Percentiles rank a stretch among this genome's conserved stretches.
Conservation (phyloP, 139 green algal species). For the Chlamydomonas sp. region DNA sequence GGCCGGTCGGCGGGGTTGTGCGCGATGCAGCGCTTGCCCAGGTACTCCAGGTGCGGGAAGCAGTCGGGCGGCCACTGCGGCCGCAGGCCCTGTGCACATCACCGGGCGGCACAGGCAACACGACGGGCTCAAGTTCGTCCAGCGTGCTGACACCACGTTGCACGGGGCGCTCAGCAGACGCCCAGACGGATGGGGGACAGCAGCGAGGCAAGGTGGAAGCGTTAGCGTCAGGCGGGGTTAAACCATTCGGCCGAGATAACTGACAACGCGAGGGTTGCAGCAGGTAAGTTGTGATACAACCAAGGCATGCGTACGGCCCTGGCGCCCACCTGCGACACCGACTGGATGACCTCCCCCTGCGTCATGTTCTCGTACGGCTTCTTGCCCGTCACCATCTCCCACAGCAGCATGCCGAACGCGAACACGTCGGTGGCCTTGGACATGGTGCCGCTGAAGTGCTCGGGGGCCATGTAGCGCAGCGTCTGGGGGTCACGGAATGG, state of each 20-base stretch:
- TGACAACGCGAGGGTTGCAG: too few species aligned
- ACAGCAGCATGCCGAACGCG: slow-evolving; percentile 75
- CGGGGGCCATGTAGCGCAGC: slow-evolving; percentile 95
- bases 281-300: neutral
- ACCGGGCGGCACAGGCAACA: too few species aligned
- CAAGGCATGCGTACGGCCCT: neutral
- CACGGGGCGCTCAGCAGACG: too few species aligned
- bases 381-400: slow-evolving; percentile 76
- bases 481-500: slow-evolving; percentile 48
- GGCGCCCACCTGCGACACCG: slow-evolving; percentile 14
- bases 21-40: slow-evolving; percentile 41
- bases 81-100: slow-evolving; percentile 19
- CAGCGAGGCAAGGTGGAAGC: too few species aligned
- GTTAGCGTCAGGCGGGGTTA: too few species aligned
- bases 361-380: slow-evolving; percentile 46
- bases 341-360: slow-evolving; percentile 40
- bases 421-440: slow-evolving; percentile 76
- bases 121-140: too few species aligned
- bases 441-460: slow-evolving; percentile 91
- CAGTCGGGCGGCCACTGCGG: slow-evolving; percentile 37
- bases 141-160: too few species aligned
- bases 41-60: slow-evolving; percentile 42
- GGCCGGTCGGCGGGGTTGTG: slow-evolving; percentile 36
- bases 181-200: too few species aligned
- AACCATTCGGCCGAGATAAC: too few species aligned